Evolutionary conservation across 2,329 filamentous ascomycete genomes (phyloP).

Genomic region (Tolypocladium album): DNA sequence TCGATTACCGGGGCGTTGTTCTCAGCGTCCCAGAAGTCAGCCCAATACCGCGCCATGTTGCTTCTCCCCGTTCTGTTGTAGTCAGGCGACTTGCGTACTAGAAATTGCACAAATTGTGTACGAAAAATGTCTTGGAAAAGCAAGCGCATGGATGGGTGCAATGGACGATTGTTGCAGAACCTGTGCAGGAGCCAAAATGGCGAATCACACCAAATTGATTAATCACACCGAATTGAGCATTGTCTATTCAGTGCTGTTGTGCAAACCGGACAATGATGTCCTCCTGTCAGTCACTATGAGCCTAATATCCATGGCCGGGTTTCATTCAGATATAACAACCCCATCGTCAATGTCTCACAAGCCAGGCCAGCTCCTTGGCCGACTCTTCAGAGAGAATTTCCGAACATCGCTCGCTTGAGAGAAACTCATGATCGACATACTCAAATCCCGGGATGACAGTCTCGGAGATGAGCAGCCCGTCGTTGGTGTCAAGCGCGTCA

Average conservation of each 20-base stretch:
- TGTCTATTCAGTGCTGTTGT: neutral
- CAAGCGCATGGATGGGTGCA: neutral
- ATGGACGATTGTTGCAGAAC: neutral
- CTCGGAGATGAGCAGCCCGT: conserved; percentile 54
- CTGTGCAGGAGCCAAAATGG: neutral
- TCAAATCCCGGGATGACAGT: conserved; percentile 60
- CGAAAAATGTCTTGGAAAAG: neutral
- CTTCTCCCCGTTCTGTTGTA: too few relatives aligned
- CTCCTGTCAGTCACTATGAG: neutral
- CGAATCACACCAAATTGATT: neutral
- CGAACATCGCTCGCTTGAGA: conserved; percentile 37
- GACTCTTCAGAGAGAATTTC: conserved; percentile 41
- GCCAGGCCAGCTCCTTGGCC: conserved; percentile 35
- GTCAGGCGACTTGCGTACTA: too few relatives aligned
- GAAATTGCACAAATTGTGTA: neutral
- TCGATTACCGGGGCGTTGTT: too few relatives aligned
- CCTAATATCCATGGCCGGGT: neutral
- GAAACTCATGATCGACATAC: conserved; percentile 56
- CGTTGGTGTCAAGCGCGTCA: conserved; percentile 25
- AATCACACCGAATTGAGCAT: neutral
- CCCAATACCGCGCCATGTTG: too few relatives aligned
- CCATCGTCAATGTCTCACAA: conserved; percentile 18
- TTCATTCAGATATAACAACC: neutral
- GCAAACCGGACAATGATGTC: neutral
- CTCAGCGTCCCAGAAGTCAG: too few relatives aligned